Conservation (phyloP, 1,139 yeast species). For the Blastobotrys apis region DNA sequence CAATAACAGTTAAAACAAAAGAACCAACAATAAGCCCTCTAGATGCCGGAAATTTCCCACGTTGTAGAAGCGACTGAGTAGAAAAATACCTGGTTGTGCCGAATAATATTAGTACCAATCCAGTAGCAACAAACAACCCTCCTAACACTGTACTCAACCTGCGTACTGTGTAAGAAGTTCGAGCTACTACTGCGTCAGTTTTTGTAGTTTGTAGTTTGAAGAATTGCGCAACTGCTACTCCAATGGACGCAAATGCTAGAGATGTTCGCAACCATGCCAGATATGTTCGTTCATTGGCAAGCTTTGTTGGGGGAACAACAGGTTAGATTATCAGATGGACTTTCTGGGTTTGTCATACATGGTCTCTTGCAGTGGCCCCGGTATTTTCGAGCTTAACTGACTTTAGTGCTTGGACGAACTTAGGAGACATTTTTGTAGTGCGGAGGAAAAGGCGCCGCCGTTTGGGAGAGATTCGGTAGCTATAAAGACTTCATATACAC, state of each 20-base stretch:
- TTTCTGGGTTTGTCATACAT: slow-evolving; percentile 37
- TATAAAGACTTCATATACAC: too few species aligned
- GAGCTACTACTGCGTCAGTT: slow-evolving; percentile 13
- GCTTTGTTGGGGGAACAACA: slow-evolving; percentile 29
- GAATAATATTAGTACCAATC: slow-evolving; percentile 39
- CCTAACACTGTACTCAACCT: slow-evolving; percentile 30
- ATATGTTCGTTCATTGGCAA: slow-evolving; percentile 76
- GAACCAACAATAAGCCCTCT: slow-evolving; percentile 36
- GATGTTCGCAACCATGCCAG: slow-evolving; percentile 74
- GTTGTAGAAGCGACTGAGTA: slow-evolving; percentile 44
- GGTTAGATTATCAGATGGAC: not conserved
- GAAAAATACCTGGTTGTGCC: slow-evolving; percentile 45
- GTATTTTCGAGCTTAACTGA: slow-evolving; percentile 39
- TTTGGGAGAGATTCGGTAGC: not conserved
- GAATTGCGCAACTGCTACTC: slow-evolving; percentile 54
- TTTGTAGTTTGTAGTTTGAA: slow-evolving; percentile 38
- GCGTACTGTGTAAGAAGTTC: slow-evolving; percentile 12
- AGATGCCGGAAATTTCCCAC: slow-evolving; percentile 50
- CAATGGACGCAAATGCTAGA: slow-evolving; percentile 51
- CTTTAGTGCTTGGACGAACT: slow-evolving; percentile 23
- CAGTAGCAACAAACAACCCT: slow-evolving; percentile 41
- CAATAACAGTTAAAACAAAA: slow-evolving; percentile 35
- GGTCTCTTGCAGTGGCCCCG: slow-evolving; percentile 51
- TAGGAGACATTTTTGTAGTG: not conserved
- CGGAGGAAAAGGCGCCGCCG: too few species aligned